A percentile compares a stretch with the other conserved stretches of the same genome.
Conservation (phyloP, 345 rosid species). For the Linum tenue region DNA sequence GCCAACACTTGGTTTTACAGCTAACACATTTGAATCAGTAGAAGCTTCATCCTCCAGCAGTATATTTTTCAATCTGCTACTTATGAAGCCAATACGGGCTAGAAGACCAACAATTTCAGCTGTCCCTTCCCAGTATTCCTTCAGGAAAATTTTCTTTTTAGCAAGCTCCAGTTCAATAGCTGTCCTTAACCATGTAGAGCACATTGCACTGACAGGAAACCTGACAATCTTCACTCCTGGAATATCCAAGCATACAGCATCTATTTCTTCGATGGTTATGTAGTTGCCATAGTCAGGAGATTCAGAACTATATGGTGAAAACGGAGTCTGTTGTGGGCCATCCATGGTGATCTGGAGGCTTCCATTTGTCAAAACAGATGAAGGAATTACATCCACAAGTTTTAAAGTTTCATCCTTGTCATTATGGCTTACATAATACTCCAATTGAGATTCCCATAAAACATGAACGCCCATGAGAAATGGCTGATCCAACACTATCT, state of each 20-base stretch:
- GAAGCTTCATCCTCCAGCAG: constrained; percentile 34
- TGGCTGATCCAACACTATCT: constrained; percentile 96
- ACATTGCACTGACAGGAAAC: constrained; percentile 40
- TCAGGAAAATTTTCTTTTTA: constrained; percentile 60
- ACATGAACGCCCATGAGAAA: constrained; percentile 88
- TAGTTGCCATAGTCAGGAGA: constrained; percentile 42
- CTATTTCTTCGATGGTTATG: constrained; percentile 65
- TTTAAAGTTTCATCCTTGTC: constrained; percentile 87
- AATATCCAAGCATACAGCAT: constrained; percentile 68
- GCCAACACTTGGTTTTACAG: constrained; percentile 29
- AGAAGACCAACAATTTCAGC: constrained; percentile 60
- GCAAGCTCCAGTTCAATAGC: constrained; percentile 84
- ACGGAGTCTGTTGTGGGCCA: constrained; percentile 40
- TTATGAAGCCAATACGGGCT: constrained; percentile 68
- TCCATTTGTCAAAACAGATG: constrained; percentile 54
- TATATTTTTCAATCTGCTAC: constrained; percentile 29
- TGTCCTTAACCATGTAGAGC: constrained; percentile 66
- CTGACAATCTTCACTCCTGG: constrained; percentile 66
- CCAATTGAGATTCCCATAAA: constrained; percentile 89
- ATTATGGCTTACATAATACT: constrained; percentile 76
- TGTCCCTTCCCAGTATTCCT: constrained; percentile 82
- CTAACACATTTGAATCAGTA: constrained; percentile 36
- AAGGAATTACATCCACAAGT: constrained; percentile 67
- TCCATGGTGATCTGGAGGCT: constrained; percentile 72
- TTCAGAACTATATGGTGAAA: constrained; percentile 30